Conservation (phyloP, 106 monocot species). For the Apostasia ramifera region DNA sequence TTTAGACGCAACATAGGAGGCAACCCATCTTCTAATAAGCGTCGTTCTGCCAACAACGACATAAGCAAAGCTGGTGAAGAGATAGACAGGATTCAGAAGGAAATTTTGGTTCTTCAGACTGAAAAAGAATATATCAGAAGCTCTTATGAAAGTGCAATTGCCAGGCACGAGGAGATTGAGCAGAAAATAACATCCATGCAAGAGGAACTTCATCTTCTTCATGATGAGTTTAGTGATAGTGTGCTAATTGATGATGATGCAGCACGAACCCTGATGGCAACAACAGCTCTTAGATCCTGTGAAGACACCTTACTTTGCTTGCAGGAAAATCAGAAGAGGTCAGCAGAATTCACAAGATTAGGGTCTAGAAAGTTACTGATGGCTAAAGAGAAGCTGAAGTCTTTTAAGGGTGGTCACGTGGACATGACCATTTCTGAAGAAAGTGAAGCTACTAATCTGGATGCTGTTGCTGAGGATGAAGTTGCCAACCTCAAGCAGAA, state of each 20-base stretch:
- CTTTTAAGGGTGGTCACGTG: conserved; percentile 11
- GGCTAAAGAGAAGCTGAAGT: conserved; percentile 27
- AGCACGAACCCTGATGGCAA: conserved; percentile 37
- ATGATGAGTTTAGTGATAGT: conserved; percentile 34
- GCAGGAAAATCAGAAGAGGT: conserved; percentile 29
- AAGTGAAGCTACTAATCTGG: not conserved
- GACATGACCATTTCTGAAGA: conserved; percentile 2
- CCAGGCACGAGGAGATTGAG: conserved; percentile 52
- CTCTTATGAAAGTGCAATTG: conserved; percentile 42
- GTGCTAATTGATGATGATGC: conserved; percentile 47
- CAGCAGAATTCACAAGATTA: conserved; percentile 10
- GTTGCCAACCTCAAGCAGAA: conserved; percentile 8
- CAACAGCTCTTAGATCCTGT: conserved; percentile 40
- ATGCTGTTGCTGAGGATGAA: not conserved
- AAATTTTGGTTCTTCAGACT: conserved; percentile 50
- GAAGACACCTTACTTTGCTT: conserved; percentile 27
- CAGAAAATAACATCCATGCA: conserved; percentile 42
- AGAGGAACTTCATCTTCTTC: conserved; percentile 35
- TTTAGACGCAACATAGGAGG: conserved; percentile 27
- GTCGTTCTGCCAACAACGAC: conserved; percentile 15
- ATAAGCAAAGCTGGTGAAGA: conserved; percentile 45
- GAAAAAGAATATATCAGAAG: conserved; percentile 67
- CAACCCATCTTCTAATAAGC: conserved; percentile 1
- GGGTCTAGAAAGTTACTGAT: conserved; percentile 22
- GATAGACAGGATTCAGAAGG: conserved; percentile 53